Evolutionary conservation across 257 asterid genomes (phyloP).

Genomic region (Buddleja alternifolia): DNA sequence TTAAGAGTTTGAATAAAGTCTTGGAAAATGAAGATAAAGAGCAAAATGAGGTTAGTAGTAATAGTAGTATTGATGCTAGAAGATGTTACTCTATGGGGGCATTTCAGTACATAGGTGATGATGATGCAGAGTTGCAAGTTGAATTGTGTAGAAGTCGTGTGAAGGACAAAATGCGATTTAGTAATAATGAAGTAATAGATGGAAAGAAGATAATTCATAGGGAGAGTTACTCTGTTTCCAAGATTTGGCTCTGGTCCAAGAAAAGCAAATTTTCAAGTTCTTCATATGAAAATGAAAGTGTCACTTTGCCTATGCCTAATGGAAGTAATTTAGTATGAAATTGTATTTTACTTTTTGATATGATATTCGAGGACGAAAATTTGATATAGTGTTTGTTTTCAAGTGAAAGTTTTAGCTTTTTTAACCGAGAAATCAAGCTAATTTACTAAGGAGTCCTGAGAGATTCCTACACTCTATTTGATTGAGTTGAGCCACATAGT

Average conservation of each 20-base stretch:
- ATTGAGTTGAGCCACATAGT: no score
- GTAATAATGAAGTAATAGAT: slow-evolving; percentile 24
- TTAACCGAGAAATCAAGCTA: background rate
- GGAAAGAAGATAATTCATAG: slow-evolving; percentile 47
- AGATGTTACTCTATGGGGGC: slow-evolving; percentile 78
- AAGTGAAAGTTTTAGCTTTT: background rate
- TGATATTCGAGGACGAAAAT: background rate
- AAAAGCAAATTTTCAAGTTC: slow-evolving; percentile 36
- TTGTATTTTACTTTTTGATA: background rate
- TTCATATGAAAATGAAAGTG: slow-evolving; percentile 31
- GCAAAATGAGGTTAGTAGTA: slow-evolving; percentile 31
- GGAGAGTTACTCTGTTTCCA: slow-evolving; percentile 73
- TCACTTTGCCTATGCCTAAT: slow-evolving; percentile 30
- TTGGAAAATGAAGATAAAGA: slow-evolving; percentile 24
- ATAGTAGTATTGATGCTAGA: slow-evolving; percentile 55
- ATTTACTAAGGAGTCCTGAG: background rate
- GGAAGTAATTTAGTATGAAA: slow-evolving; percentile 37
- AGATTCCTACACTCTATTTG: background rate
- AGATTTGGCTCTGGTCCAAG: slow-evolving; percentile 78
- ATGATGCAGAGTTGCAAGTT: slow-evolving; percentile 50
- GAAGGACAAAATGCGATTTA: background rate
- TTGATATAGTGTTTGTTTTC: no score
- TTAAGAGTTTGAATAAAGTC: slow-evolving; percentile 37
- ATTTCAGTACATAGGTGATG: slow-evolving; percentile 53
- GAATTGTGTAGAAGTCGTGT: slow-evolving; percentile 32